Percentiles rank a stretch among this genome's conserved stretches.
These are phyloP conservation scores for Lactarius tabidus DNA, from an alignment of 768 basidiomycete species.

Conservation along the genomic window DNA sequence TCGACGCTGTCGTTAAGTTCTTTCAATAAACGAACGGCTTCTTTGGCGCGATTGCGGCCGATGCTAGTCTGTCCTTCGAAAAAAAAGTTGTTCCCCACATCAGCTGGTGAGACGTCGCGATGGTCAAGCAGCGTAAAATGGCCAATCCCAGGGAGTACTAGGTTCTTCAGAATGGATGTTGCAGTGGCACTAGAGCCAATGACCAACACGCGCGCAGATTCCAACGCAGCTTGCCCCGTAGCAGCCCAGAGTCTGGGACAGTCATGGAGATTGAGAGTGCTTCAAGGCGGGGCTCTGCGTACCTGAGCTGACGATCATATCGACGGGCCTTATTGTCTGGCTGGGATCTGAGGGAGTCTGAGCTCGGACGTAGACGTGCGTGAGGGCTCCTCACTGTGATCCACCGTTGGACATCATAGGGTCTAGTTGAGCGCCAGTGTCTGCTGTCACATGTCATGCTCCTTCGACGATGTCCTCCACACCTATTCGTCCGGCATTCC, in stretches of 20 bases:
- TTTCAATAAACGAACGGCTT: conserved; percentile 67
- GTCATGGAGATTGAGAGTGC: not conserved
- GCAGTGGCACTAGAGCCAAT: conserved; percentile 79
- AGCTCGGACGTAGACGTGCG: conserved; percentile 1
- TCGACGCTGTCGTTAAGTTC: conserved; percentile 90
- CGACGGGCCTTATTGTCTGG: conserved; percentile 87
- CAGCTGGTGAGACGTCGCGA: conserved; percentile 54
- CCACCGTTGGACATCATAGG: conserved; percentile 29
- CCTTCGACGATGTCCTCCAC: conserved; percentile 7
- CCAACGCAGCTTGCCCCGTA: conserved; percentile 85
- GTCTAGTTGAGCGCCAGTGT: not conserved
- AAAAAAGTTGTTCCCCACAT: conserved; percentile 97
- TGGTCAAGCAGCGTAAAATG: conserved; percentile 89
- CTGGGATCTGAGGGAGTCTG: conserved; percentile 40
- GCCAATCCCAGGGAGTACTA: conserved; percentile 95
- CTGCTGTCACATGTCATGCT: conserved; percentile 1
- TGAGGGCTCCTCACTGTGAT: conserved; percentile 35
- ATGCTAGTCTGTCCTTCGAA: conserved; percentile 71
- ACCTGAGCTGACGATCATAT: conserved; percentile 96
- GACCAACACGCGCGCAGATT: conserved; percentile 77
- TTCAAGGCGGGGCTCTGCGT: conserved; percentile 23
- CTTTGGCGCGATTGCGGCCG: conserved; percentile 72
- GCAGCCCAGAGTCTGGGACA: conserved; percentile 81
- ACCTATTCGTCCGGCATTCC: not conserved
- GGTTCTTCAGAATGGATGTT: conserved; percentile 90